These are phyloP conservation scores for Aureobasidium sp. DNA, from an alignment of 2,329 filamentous ascomycete genomes.

Conservation along the genomic window DNA sequence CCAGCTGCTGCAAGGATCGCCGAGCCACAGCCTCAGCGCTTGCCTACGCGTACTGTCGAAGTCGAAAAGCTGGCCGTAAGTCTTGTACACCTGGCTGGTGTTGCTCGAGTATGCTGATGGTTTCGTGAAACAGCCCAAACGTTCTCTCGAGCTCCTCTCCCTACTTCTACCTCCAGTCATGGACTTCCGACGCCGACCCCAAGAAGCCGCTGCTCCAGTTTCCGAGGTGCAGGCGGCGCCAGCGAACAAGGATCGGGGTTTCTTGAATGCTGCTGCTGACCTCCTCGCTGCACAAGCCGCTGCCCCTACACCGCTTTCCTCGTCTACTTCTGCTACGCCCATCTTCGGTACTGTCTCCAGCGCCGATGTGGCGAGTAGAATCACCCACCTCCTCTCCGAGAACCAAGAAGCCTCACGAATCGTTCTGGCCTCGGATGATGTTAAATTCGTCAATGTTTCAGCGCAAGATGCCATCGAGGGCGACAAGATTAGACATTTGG, in stretches of 20 bases:
- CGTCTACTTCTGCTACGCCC: slow-evolving; percentile 25
- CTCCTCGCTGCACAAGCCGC: slow-evolving; percentile 19
- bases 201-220: slow-evolving; percentile 27
- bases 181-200: slow-evolving; percentile 41
- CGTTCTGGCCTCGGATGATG: slow-evolving; percentile 43
- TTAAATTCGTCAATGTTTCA: slow-evolving; percentile 40
- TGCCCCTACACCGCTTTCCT: slow-evolving; percentile 17
- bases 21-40: background rate
- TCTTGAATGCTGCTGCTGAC: slow-evolving; percentile 17
- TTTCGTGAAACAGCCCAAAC: slow-evolving; percentile 31
- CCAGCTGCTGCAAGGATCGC: slow-evolving; percentile 15
- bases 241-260: slow-evolving; percentile 15
- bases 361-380: slow-evolving; percentile 43
- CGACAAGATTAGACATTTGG: slow-evolving; percentile 47
- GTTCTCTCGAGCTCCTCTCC: slow-evolving; percentile 42
- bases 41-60: slow-evolving; percentile 28
- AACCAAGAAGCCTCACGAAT: slow-evolving; percentile 47
- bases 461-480: slow-evolving; percentile 30
- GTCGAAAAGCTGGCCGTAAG: slow-evolving; percentile 36
- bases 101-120: slow-evolving; percentile 11
- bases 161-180: slow-evolving; percentile 42
- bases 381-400: slow-evolving; percentile 43
- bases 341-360: slow-evolving; percentile 52
- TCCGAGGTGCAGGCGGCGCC: slow-evolving; percentile 12
- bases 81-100: background rate